These are phyloP conservation scores for Fusarium sp. DNA, from an alignment of 2,329 filamentous ascomycete species.

Conservation along the genomic window DNA sequence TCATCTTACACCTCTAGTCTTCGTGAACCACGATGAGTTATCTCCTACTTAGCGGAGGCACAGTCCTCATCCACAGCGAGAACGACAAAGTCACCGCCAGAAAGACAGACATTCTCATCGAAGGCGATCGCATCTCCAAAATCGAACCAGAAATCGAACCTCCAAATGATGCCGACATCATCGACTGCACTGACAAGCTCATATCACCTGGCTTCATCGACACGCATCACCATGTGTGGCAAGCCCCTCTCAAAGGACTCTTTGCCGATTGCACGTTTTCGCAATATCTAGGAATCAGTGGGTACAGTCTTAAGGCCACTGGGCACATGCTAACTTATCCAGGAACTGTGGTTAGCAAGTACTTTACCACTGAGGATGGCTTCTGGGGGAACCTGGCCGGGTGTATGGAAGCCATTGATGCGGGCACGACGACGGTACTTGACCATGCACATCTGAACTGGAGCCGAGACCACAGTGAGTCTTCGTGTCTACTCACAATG, in stretches of 20 bases:
- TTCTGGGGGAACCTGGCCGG: slow-evolving; percentile 31
- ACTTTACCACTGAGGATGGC: neutral
- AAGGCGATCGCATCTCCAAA: slow-evolving; percentile 12
- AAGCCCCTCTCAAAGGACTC: slow-evolving; percentile 12
- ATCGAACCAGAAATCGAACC: neutral
- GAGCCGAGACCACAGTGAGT: neutral
- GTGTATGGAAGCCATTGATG: slow-evolving; percentile 22
- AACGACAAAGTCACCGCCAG: slow-evolving; percentile 6
- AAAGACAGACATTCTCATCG: slow-evolving; percentile 10
- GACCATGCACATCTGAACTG: slow-evolving; percentile 25
- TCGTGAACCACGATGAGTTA: neutral
- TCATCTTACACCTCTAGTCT: neutral
- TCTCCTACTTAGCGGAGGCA: slow-evolving; percentile 17
- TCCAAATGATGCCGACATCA: neutral
- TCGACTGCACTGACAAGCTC: slow-evolving; percentile 19
- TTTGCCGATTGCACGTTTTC: slow-evolving; percentile 5
- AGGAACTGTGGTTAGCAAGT: neutral
- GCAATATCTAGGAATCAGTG: slow-evolving; percentile 8
- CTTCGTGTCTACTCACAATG: neutral
- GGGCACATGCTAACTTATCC: neutral
- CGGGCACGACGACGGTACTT: slow-evolving; percentile 24
- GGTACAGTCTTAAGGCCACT: fast-evolving
- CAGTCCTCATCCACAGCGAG: slow-evolving; percentile 19
- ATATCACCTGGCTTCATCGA: slow-evolving; percentile 20
- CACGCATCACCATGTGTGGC: slow-evolving; percentile 23